Evolutionary conservation across 148 eudicot species (phyloP).

Genomic region (Vaccinium darrowii): DNA sequence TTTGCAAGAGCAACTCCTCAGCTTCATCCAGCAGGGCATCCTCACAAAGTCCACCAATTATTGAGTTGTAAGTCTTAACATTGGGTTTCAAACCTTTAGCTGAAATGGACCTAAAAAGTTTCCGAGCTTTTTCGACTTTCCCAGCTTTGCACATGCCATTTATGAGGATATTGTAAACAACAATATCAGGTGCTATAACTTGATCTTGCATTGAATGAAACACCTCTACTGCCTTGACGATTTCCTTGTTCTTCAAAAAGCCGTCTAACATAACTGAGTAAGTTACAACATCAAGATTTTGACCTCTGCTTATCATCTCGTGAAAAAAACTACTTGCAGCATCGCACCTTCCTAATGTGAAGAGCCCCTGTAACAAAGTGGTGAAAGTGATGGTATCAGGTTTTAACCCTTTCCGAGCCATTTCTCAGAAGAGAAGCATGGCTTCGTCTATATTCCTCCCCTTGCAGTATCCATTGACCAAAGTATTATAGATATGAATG

Average conservation of each 20-base stretch:
- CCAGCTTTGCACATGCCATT: no score
- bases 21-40: no score
- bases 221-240: background rate
- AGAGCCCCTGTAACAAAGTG: background rate
- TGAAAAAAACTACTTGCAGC: background rate
- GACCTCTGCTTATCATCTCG: background rate
- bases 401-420: constrained; percentile 17
- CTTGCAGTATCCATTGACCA: constrained; percentile 18
- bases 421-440: background rate
- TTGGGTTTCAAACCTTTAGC: no score
- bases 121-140: no score
- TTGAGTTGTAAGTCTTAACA: no score
- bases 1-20: no score
- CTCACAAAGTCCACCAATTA: no score
- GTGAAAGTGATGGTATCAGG: background rate
- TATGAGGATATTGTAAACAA: background rate
- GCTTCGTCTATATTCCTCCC: background rate
- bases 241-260: background rate
- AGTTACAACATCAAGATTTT: background rate
- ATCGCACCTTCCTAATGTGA: background rate
- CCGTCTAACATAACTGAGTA: background rate
- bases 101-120: no score
- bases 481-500: background rate
- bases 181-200: background rate
- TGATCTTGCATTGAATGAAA: background rate